Percentiles rank a stretch among this genome's conserved stretches.
Evolutionary conservation across 164 flowering plant genomes (phyloP).

Genomic region (Vitis cinerea): DNA sequence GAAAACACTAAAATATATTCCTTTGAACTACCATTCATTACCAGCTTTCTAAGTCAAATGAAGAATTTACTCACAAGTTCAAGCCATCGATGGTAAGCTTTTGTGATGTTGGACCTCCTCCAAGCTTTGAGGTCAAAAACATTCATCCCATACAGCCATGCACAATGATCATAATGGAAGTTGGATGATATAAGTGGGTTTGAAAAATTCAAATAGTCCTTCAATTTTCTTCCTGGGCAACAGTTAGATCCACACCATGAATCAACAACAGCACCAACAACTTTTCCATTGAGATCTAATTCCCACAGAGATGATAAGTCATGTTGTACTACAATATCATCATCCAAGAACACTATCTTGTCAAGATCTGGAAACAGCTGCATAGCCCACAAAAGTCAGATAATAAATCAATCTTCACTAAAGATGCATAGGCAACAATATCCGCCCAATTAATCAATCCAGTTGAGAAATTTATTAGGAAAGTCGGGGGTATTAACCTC

Average conservation of each 20-base stretch:
- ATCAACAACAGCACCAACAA: slow-evolving; percentile 59
- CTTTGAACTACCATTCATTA: background rate
- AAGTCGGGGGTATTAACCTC: slow-evolving; percentile 43
- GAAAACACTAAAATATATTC: too few relatives aligned
- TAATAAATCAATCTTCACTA: slow-evolving; percentile 8
- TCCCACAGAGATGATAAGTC: slow-evolving; percentile 74
- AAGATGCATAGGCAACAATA: background rate
- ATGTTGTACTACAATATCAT: slow-evolving; percentile 68
- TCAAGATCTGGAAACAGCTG: slow-evolving; percentile 81
- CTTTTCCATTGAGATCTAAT: slow-evolving; percentile 60
- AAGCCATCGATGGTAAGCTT: slow-evolving; percentile 58
- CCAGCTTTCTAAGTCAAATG: background rate
- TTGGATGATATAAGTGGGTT: slow-evolving; percentile 42
- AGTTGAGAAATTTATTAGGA: background rate
- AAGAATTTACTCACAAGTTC: slow-evolving; percentile 41
- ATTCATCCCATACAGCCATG: slow-evolving; percentile 74
- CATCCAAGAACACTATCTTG: slow-evolving; percentile 73
- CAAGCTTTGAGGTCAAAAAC: slow-evolving; percentile 71
- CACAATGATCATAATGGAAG: slow-evolving; percentile 42
- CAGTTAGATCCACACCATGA: slow-evolving; percentile 37
- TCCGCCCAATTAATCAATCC: background rate
- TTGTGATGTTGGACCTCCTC: slow-evolving; percentile 57
- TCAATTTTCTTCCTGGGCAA: slow-evolving; percentile 45
- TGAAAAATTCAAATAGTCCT: slow-evolving; percentile 61
- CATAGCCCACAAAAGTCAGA: slow-evolving; percentile 19